A percentile compares a stretch with the other conserved stretches of the same genome.
Conservation (phyloP, 2,329 filamentous ascomycete genomes). For the Verticillium nubilum region DNA sequence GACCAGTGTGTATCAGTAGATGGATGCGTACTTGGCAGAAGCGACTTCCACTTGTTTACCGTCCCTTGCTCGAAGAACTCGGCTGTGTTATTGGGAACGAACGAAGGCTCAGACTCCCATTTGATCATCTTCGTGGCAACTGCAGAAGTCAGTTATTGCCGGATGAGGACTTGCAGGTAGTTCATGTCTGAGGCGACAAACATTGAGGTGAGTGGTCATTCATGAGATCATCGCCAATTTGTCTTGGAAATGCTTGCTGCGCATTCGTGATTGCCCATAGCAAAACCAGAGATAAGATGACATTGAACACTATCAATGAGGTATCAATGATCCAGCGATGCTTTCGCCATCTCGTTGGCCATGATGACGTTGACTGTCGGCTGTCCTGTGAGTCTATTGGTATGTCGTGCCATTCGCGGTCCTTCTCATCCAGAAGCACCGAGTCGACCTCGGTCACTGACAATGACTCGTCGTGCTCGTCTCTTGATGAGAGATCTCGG, state of each 20-base stretch:
- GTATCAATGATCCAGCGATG: slow-evolving; percentile 10
- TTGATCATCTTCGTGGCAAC: slow-evolving; percentile 30
- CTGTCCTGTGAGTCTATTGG: neutral
- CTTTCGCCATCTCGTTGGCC: neutral
- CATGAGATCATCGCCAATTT: slow-evolving; percentile 32
- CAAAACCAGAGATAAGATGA: slow-evolving; percentile 5
- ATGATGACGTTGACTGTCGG: neutral
- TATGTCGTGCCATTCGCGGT: slow-evolving; percentile 7
- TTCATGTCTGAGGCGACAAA: slow-evolving; percentile 1
- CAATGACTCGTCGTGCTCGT: slow-evolving; percentile 5
- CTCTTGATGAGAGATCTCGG: neutral
- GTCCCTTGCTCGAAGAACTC: slow-evolving; percentile 32
- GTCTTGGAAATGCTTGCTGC: slow-evolving; percentile 13
- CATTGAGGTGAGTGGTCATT: slow-evolving; percentile 28
- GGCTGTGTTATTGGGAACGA: slow-evolving; percentile 29
- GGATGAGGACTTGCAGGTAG: too few species aligned
- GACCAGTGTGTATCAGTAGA: slow-evolving; percentile 24
- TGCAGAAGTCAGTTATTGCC: slow-evolving; percentile 8
- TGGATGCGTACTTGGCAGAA: slow-evolving; percentile 29
- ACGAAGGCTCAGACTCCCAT: slow-evolving; percentile 30
- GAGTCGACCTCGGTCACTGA: slow-evolving; percentile 7
- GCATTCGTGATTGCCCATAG: slow-evolving; percentile 7
- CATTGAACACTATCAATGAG: slow-evolving; percentile 7
- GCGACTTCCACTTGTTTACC: slow-evolving; percentile 29
- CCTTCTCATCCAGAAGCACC: slow-evolving; percentile 7